phyloP scores from a whole-genome alignment of 306 rosid genomes.

The Senna siamea region DNA sequence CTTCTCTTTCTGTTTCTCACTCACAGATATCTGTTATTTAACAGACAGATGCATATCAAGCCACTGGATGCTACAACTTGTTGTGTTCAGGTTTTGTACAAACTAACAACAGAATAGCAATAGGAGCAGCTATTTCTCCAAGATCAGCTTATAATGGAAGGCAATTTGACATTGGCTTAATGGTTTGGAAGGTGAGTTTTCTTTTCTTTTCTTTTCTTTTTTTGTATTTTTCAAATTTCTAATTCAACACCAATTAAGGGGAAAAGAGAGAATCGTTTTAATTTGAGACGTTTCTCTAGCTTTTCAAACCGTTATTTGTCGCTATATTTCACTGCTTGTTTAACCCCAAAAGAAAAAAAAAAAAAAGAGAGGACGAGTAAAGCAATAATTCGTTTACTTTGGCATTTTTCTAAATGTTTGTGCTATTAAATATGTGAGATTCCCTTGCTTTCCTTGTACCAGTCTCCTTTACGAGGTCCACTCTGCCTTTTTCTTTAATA shows the following conservation, averaged over 20 bases:
- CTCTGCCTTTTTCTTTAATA: constrained; percentile 40
- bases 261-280: constrained; percentile 2
- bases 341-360: constrained; percentile 37
- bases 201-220: too few relatives aligned
- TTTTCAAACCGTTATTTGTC: constrained; percentile 40
- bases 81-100: constrained; percentile 97
- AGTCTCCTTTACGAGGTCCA: constrained; percentile 47
- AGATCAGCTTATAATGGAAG: constrained; percentile 76
- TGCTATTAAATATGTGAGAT: constrained; percentile 48
- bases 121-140: constrained; percentile 97
- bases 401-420: constrained; percentile 36
- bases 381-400: constrained; percentile 46
- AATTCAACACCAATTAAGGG: constrained; percentile 32
- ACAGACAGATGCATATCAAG: constrained; percentile 96
- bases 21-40: constrained; percentile 17
- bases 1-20: constrained; percentile 1
- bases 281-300: constrained; percentile 1
- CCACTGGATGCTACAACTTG: constrained; percentile 97
- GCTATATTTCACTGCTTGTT: constrained; percentile 11
- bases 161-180: constrained; percentile 94
- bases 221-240: neutral
- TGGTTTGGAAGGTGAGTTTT: constrained; percentile 92
- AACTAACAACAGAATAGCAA: constrained; percentile 90
- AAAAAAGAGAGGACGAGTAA: neutral
- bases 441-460: constrained; percentile 48